Evolutionary conservation across 2,329 filamentous ascomycete species (phyloP), one percentile per base, ranked within the genome.

Genomic region (Chaetomium globosum): DNA sequence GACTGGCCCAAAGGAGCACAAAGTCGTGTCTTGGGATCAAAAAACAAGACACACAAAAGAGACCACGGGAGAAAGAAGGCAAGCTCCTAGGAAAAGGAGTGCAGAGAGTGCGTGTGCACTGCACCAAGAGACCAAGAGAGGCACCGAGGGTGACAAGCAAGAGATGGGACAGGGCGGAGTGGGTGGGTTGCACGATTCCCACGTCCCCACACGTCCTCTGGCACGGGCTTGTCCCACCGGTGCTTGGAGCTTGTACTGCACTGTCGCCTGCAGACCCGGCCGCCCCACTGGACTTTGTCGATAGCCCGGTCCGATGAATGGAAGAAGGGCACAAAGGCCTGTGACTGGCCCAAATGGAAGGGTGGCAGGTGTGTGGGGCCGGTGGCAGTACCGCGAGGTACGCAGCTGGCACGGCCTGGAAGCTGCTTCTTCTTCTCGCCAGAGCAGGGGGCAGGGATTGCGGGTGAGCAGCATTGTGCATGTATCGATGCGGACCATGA

Each of bases 381-480:
- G 33, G 43, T 55, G 61, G 28, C 68, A 63, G 65, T 68, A 71
- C 69, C 43, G 55, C 43, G 53, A 69, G 66, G 65, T 71, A 71
- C 68, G 59, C 51, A 43, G 53, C 55, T 26, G 55, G 55, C 61
- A 19, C 28, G 55, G 43, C 46, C 46, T 58, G 54, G 33, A 54
- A 61, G 48, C 49, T 33, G 36, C 66, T 61, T 54, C 69, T 68
- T 70, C 54, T 63, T 69, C 63, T 65, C 66, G 67, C 67, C 68
- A 64, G 66, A 60, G 68, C 69, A 57, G 70, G 68, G 59, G 4
- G 51, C 70, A 71, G 66, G 66, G 67, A 70, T 71, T 66, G 70
- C 70, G 68, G 69, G 70, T 71, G 70, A 70, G 68, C 71, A 71
- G 68, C 70, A 71, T 61, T 61, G 62, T 69, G 69, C 65, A 70